These are phyloP conservation scores for Scortechinia acanthostroma DNA, from an alignment of 2,329 filamentous ascomycete species.

Conservation along the genomic window DNA sequence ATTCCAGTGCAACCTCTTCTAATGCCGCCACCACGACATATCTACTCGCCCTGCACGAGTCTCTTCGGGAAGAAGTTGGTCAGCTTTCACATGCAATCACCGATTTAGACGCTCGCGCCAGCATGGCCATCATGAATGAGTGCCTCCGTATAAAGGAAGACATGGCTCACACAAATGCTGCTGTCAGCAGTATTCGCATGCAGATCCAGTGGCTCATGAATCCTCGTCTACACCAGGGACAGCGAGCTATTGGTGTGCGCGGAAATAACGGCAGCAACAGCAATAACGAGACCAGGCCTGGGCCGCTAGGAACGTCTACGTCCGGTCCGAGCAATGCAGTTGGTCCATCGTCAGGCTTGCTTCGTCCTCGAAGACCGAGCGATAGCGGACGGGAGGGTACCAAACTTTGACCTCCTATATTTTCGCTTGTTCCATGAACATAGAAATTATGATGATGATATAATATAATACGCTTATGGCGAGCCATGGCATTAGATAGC, in stretches of 20 bases:
- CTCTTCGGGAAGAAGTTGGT: slow-evolving; percentile 47
- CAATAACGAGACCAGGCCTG: not conserved
- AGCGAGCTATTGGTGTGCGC: slow-evolving; percentile 10
- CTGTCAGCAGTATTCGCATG: slow-evolving; percentile 47
- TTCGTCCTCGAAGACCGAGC: slow-evolving; percentile 19
- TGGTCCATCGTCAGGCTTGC: slow-evolving; percentile 5
- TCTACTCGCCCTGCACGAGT: slow-evolving; percentile 52
- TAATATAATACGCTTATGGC: too few species aligned
- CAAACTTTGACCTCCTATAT: slow-evolving; percentile 13
- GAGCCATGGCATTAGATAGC: slow-evolving; percentile 5
- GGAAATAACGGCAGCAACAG: not conserved
- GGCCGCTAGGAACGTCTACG: slow-evolving; percentile 1
- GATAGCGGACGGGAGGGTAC: slow-evolving; percentile 29
- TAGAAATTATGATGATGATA: too few species aligned
- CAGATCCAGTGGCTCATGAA: slow-evolving; percentile 58
- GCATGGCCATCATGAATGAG: slow-evolving; percentile 57
- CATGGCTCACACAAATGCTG: slow-evolving; percentile 51
- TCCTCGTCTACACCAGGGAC: slow-evolving; percentile 36
- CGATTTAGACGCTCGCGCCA: slow-evolving; percentile 51
- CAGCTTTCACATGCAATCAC: slow-evolving; percentile 43
- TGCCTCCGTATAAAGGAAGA: slow-evolving; percentile 53
- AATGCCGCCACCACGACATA: slow-evolving; percentile 44
- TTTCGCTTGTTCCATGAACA: too few species aligned
- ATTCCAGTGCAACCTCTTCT: slow-evolving; percentile 14
- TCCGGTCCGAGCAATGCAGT: slow-evolving; percentile 3